Conservation (phyloP, 1,284 basidiomycete genomes). For the Gomphus bonarii region DNA sequence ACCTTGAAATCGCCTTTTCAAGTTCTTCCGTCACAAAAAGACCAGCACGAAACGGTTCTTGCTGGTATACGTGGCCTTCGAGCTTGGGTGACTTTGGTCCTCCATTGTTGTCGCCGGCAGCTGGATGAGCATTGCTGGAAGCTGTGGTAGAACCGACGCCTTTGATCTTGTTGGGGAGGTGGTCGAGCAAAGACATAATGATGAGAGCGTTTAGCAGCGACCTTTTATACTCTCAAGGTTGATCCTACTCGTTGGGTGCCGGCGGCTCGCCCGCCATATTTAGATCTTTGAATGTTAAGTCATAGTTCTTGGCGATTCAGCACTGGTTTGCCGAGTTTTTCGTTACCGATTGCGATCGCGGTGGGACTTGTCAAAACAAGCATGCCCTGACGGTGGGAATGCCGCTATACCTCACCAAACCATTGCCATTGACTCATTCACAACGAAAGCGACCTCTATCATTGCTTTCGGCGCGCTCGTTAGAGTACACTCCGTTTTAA, state of each 20-base stretch:
- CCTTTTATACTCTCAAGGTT: too few relatives aligned
- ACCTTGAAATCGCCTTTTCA: slow-evolving; percentile 20
- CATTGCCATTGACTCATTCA: too few relatives aligned
- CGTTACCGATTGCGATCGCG: too few relatives aligned
- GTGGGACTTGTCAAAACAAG: too few relatives aligned
- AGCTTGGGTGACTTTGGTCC: neutral
- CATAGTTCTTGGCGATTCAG: too few relatives aligned
- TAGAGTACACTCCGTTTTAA: too few relatives aligned
- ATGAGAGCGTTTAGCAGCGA: neutral
- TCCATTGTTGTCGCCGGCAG: neutral
- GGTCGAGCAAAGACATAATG: neutral
- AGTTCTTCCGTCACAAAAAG: slow-evolving; percentile 22
- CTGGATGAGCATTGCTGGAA: neutral
- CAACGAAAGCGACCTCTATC: too few relatives aligned
- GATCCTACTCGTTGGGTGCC: neutral
- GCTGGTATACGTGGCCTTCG: slow-evolving; percentile 12
- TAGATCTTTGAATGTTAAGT: too few relatives aligned
- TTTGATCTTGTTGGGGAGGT: neutral
- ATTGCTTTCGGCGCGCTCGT: too few relatives aligned
- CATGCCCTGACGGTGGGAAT: too few relatives aligned
- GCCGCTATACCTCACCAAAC: too few relatives aligned
- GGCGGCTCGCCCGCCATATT: neutral
- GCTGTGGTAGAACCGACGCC: neutral
- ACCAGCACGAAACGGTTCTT: slow-evolving; percentile 25
- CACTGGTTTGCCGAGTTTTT: too few relatives aligned